These are phyloP conservation scores for Trichophyton rubrum DNA, from an alignment of 2,329 filamentous ascomycete species.

Conservation along the genomic window DNA sequence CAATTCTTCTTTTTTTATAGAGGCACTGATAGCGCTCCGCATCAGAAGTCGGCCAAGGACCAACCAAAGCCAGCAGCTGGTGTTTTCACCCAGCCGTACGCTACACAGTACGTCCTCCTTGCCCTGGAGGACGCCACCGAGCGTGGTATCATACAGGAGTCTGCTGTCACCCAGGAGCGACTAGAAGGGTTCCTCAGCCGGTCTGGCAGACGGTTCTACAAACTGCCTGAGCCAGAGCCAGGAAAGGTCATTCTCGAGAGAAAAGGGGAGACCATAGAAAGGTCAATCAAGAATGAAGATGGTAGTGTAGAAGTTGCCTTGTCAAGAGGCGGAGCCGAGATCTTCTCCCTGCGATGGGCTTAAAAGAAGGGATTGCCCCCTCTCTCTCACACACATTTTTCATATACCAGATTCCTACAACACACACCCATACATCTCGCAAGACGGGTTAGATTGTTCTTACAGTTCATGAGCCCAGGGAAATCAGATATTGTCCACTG, in stretches of 20 bases:
- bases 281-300: conserved; percentile 39
- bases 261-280: conserved; percentile 37
- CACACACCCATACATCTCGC: neutral
- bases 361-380: neutral
- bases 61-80: conserved; percentile 35
- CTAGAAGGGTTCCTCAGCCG: conserved; percentile 47
- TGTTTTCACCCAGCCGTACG: conserved; percentile 51
- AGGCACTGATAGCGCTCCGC: conserved; percentile 57
- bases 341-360: conserved; percentile 11
- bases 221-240: conserved; percentile 31
- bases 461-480: neutral
- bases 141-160: conserved; percentile 41
- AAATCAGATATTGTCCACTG: neutral
- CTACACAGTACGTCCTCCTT: conserved; percentile 46
- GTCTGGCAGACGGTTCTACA: conserved; percentile 48
- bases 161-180: conserved; percentile 42
- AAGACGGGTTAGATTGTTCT: neutral
- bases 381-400: too few relatives aligned
- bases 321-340: conserved; percentile 9
- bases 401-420: neutral
- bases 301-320: conserved; percentile 38
- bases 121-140: conserved; percentile 45
- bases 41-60: conserved; percentile 44
- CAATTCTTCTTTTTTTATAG: neutral
- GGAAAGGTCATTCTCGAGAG: conserved; percentile 42